Conservation (phyloP, 305 asterid genomes). For the Fraxinus sp. region DNA sequence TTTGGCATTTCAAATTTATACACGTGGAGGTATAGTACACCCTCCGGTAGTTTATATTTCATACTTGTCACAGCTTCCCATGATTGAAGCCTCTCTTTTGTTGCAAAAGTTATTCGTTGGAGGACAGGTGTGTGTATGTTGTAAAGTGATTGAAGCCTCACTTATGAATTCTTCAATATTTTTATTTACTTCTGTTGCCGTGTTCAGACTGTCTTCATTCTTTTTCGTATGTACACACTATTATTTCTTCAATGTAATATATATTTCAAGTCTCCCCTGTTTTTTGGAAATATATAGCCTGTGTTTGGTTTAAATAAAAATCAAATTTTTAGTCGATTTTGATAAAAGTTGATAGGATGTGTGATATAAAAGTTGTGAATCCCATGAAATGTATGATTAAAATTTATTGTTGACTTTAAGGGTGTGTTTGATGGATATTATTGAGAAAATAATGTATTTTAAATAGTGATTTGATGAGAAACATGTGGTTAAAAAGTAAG, state of each 20-base stretch:
- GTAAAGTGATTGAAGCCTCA: not conserved
- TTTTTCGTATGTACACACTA: not conserved
- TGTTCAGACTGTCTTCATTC: constrained; percentile 9
- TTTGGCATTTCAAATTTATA: not conserved
- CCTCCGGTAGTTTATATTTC: not conserved
- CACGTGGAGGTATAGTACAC: not conserved
- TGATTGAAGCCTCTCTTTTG: not conserved
- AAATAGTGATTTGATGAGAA: too few species aligned
- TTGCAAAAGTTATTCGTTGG: not conserved
- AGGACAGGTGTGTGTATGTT: not conserved
- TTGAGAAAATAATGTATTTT: too few species aligned
- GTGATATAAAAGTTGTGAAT: not conserved
- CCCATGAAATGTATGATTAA: too few species aligned
- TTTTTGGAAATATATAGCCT: not conserved
- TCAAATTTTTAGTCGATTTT: not conserved
- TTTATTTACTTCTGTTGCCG: not conserved
- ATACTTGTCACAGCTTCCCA: not conserved
- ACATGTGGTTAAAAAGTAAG: too few species aligned
- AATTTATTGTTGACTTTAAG: not conserved
- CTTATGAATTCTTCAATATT: not conserved
- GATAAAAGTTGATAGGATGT: too few species aligned
- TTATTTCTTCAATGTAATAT: not conserved
- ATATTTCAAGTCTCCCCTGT: not conserved
- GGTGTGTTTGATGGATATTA: too few species aligned
- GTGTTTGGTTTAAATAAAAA: not conserved